phyloP scores from a whole-genome alignment of 2,329 filamentous ascomycete genomes.

The Aureobasidium sp. region DNA sequence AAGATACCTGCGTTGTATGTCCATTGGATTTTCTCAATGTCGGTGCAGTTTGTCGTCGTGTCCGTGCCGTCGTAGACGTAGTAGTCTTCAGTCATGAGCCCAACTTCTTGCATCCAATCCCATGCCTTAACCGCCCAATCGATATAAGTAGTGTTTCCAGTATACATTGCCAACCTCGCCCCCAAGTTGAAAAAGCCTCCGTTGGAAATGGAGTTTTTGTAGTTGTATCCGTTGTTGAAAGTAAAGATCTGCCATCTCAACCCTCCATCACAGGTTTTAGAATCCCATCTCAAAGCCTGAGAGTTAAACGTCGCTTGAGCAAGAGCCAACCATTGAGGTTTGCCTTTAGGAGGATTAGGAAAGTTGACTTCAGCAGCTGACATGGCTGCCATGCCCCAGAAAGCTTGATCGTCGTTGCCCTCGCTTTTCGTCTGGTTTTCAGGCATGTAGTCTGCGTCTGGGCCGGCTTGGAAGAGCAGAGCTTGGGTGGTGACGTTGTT shows the following conservation, averaged over 20 bases:
- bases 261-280: conserved; percentile 58
- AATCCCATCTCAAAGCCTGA: conserved; percentile 64
- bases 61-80: conserved; percentile 39
- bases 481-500: conserved; percentile 33
- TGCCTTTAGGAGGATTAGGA: conserved; percentile 58
- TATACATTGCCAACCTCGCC: conserved; percentile 38
- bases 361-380: conserved; percentile 69
- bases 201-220: conserved; percentile 80
- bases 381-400: conserved; percentile 77
- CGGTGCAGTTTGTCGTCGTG: conserved; percentile 34
- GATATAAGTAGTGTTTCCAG: conserved; percentile 44
- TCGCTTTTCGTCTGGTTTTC: conserved; percentile 28
- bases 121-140: conserved; percentile 48
- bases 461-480: conserved; percentile 35
- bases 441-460: conserved; percentile 35
- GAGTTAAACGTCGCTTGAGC: conserved; percentile 75
- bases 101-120: conserved; percentile 34
- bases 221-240: conserved; percentile 67
- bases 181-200: conserved; percentile 74
- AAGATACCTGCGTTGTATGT: conserved; percentile 44
- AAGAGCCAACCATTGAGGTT: conserved; percentile 60
- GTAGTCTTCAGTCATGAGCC: conserved; percentile 42
- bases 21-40: conserved; percentile 37
- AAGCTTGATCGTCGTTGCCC: conserved; percentile 55
- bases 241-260: conserved; percentile 80